Percentiles rank a stretch among this genome's conserved stretches.
Conservation (phyloP, 1,139 yeast genomes). For the Debaryomyces psychrophilus region DNA sequence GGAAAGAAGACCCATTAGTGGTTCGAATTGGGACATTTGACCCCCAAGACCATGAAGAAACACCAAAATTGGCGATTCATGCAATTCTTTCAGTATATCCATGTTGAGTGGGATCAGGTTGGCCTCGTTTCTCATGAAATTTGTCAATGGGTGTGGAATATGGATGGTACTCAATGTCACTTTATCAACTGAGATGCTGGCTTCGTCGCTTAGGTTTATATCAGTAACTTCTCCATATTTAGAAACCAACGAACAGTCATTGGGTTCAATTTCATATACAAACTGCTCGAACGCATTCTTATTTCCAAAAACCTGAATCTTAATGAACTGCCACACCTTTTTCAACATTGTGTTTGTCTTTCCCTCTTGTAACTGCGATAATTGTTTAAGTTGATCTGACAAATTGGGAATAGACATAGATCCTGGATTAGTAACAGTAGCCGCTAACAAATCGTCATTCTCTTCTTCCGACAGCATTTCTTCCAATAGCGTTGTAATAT, state of each 20-base stretch:
- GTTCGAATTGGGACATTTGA: conserved; percentile 72
- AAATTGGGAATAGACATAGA: not conserved
- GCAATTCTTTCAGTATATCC: conserved; percentile 39
- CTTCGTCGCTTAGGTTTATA: conserved; percentile 31
- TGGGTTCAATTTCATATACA: conserved; percentile 49
- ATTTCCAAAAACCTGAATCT: conserved; percentile 26
- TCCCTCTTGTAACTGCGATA: conserved; percentile 15
- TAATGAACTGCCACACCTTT: conserved; percentile 32
- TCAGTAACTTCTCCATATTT: conserved; percentile 46
- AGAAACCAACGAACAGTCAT: conserved; percentile 57
- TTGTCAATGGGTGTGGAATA: conserved; percentile 57
- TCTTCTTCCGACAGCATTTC: conserved; percentile 12
- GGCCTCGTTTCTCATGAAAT: conserved; percentile 46
- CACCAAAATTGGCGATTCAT: conserved; percentile 58
- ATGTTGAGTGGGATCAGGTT: conserved; percentile 24
- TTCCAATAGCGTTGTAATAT: not conserved
- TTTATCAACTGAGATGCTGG: conserved; percentile 33
- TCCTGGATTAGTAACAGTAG: not conserved
- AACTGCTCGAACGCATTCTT: conserved; percentile 43
- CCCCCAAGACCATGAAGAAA: conserved; percentile 81
- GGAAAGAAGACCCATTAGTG: conserved; percentile 62
- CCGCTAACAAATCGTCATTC: conserved; percentile 8
- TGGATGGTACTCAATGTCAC: conserved; percentile 47
- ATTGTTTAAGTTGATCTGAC: conserved; percentile 9
- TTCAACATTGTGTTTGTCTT: conserved; percentile 26